A percentile compares a stretch with the other conserved stretches of the same genome.
Conservation (phyloP, 306 rosid species). For the Inga oerstediana region DNA sequence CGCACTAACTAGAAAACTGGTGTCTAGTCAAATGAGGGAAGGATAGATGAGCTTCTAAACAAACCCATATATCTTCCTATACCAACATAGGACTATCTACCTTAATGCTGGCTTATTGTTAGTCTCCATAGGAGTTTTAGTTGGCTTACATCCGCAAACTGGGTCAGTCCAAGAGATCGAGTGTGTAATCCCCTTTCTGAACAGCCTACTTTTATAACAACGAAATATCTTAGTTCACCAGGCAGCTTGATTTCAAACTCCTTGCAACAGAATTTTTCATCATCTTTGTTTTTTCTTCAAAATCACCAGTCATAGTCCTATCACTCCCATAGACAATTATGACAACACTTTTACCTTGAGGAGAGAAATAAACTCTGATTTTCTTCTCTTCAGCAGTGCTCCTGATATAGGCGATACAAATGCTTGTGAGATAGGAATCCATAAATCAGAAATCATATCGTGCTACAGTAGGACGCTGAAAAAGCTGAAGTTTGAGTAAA, state of each 20-base stretch:
- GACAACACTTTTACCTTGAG: not conserved
- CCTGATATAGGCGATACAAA: not conserved
- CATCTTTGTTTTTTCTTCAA: not conserved
- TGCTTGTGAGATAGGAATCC: not conserved
- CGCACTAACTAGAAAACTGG: not conserved
- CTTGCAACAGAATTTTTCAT: not conserved
- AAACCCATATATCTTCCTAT: not conserved
- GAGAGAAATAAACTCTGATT: not conserved
- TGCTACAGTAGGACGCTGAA: not conserved
- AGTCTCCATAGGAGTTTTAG: not conserved
- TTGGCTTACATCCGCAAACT: not conserved
- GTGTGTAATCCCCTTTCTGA: not conserved
- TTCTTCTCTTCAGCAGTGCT: not conserved
- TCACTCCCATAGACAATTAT: not conserved
- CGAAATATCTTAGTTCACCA: not conserved
- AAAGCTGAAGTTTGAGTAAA: not conserved
- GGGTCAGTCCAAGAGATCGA: not conserved
- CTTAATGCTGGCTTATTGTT: not conserved
- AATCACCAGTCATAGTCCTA: not conserved
- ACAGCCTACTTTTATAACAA: not conserved
- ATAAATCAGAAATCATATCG: not conserved
- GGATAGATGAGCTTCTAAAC: not conserved
- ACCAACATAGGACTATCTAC: not conserved
- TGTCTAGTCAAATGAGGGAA: not conserved
- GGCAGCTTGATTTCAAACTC: not conserved